Conservation (phyloP, 2,329 filamentous ascomycete genomes). For the Arthrobotrys sphaeroides region DNA sequence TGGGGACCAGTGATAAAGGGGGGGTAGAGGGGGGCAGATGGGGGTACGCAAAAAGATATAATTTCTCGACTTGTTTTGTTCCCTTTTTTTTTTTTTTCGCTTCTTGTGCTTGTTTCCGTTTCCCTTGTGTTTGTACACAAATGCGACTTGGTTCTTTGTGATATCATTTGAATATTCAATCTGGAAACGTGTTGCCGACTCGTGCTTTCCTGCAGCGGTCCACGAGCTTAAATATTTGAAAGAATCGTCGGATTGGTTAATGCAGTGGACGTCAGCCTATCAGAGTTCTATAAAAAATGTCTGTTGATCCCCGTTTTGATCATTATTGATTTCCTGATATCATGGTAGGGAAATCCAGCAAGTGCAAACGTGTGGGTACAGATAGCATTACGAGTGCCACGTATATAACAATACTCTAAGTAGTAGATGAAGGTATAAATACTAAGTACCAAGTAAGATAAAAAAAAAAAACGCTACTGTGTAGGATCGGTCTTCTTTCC, state of each 20-base stretch:
- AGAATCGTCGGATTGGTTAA: no score
- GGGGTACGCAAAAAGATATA: not conserved
- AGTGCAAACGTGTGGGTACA: no score
- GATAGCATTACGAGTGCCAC: no score
- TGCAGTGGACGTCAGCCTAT: no score
- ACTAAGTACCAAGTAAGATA: not conserved
- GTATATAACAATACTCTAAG: no score
- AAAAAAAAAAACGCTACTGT: not conserved
- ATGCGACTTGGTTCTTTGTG: slow-evolving; percentile 9
- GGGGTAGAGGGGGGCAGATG: not conserved
- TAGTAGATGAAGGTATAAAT: no score
- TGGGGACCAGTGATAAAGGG: not conserved
- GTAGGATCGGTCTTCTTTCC: not conserved
- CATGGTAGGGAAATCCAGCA: no score
- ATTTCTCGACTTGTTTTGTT: slow-evolving; percentile 6
- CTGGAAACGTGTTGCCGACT: slow-evolving; percentile 7
- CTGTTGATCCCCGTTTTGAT: no score
- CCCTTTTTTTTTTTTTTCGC: not conserved
- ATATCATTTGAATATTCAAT: slow-evolving; percentile 10
- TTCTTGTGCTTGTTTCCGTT: not conserved
- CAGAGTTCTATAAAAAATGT: no score
- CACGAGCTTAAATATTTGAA: no score
- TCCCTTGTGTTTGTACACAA: not conserved
- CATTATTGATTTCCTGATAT: no score
- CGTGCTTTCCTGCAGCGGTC: no score